phyloP scores from a whole-genome alignment of 2,329 filamentous ascomycete species.

The Ophiocordyceps camponoti-saundersi region DNA sequence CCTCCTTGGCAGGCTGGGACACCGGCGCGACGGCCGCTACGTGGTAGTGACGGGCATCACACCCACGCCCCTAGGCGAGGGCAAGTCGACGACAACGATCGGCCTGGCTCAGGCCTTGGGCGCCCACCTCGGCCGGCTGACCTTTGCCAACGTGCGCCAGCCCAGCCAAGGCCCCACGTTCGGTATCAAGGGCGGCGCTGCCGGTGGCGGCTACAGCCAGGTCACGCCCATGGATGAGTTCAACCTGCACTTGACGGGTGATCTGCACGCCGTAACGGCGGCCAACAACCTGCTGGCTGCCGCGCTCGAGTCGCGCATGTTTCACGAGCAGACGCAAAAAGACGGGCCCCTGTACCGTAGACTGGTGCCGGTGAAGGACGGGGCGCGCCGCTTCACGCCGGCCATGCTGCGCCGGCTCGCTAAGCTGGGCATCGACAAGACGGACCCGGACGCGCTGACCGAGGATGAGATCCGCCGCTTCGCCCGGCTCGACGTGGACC shows the following conservation, averaged over 20 bases:
- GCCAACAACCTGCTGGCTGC: conserved; percentile 95
- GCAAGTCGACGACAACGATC: conserved; percentile 96
- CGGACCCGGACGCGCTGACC: conserved; percentile 77
- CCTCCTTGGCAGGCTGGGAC: conserved; percentile 66
- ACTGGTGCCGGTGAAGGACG: conserved; percentile 78
- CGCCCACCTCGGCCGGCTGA: conserved; percentile 70
- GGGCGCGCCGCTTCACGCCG: conserved; percentile 69
- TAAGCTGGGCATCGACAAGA: conserved; percentile 94
- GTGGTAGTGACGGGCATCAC: conserved; percentile 92
- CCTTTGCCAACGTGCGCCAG: conserved; percentile 93
- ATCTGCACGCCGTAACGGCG: conserved; percentile 93
- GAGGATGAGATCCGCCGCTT: conserved; percentile 78
- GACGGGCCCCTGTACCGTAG: conserved; percentile 76
- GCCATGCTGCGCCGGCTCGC: conserved; percentile 87
- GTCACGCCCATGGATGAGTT: conserved; percentile 99
- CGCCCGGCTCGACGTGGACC: conserved; percentile 90
- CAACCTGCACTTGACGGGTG: conserved; percentile 91
- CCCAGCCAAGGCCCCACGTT: conserved; percentile 96
- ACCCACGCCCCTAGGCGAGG: conserved; percentile 88
- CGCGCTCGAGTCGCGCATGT: conserved; percentile 94
- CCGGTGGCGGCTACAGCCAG: conserved; percentile 94
- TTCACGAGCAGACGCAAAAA: conserved; percentile 92
- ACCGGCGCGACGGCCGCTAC: conserved; percentile 80
- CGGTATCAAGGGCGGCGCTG: conserved; percentile 95
- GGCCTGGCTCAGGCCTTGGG: conserved; percentile 86